phyloP scores from a whole-genome alignment of 495 filamentous ascomycete genomes.

The Trichoderma gamsii region DNA sequence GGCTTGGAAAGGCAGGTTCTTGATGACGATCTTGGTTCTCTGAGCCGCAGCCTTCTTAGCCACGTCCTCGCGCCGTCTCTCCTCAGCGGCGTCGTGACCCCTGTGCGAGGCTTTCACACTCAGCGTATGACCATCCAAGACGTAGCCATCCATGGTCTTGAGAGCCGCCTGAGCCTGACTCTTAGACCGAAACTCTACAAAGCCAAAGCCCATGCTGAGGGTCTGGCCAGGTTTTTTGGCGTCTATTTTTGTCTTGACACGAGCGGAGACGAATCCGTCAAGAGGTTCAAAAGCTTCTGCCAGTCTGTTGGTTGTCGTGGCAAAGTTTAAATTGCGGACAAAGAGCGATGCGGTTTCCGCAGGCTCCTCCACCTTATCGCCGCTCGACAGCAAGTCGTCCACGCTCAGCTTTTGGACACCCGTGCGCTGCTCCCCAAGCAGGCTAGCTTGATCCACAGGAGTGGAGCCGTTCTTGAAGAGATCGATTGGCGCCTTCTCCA shows the following conservation, averaged over 20 bases:
- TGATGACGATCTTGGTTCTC: constrained; percentile 91
- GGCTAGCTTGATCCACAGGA: constrained; percentile 17
- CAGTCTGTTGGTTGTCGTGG: constrained; percentile 71
- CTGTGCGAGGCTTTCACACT: constrained; percentile 77
- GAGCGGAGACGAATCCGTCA: constrained; percentile 77
- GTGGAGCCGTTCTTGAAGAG: constrained; percentile 54
- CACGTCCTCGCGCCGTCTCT: constrained; percentile 70
- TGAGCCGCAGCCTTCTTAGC: constrained; percentile 67
- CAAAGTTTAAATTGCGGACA: constrained; percentile 87
- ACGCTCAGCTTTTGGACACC: constrained; percentile 38
- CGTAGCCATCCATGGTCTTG: constrained; percentile 77
- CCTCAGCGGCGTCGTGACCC: constrained; percentile 78
- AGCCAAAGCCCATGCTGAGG: constrained; percentile 95
- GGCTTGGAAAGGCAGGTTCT: constrained; percentile 95
- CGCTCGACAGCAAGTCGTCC: constrained; percentile 42
- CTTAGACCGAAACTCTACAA: constrained; percentile 78
- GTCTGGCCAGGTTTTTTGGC: constrained; percentile 75
- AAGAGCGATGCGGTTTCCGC: constrained; percentile 74
- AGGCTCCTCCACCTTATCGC: constrained; percentile 44
- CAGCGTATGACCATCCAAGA: constrained; percentile 78
- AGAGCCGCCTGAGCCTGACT: constrained; percentile 71
- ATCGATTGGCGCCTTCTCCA: constrained; percentile 87
- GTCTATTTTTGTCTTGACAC: constrained; percentile 81
- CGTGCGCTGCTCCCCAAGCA: constrained; percentile 20
- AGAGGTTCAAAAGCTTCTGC: constrained; percentile 69